Evolutionary conservation across 2,329 filamentous ascomycete genomes (phyloP).

Genomic region (Remersonia thermophila): DNA sequence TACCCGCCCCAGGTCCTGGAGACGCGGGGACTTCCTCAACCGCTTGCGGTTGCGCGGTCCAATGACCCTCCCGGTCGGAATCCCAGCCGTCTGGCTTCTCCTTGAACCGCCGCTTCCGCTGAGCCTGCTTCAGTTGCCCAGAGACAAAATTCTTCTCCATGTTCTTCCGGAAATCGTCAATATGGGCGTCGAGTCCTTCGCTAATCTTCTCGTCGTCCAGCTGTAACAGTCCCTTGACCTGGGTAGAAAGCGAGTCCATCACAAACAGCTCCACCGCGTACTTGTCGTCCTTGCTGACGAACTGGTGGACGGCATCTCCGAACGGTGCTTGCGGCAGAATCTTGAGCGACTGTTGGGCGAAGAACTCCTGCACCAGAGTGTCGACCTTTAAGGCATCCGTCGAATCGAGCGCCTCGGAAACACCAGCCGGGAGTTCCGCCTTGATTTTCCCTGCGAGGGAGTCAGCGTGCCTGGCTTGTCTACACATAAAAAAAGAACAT

Average conservation of each 20-base stretch:
- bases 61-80: conserved; percentile 74
- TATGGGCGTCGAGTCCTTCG: conserved; percentile 53
- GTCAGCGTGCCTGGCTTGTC: conserved; percentile 11
- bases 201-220: conserved; percentile 53
- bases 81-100: conserved; percentile 76
- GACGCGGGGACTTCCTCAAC: conserved; percentile 34
- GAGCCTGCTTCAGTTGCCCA: conserved; percentile 43
- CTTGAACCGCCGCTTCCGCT: conserved; percentile 45
- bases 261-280: conserved; percentile 79
- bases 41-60: conserved; percentile 68
- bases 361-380: conserved; percentile 75
- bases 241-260: conserved; percentile 54
- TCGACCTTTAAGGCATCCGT: conserved; percentile 78
- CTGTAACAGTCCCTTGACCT: conserved; percentile 57
- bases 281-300: conserved; percentile 91
- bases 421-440: conserved; percentile 48
- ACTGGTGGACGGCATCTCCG: conserved; percentile 82
- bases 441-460: conserved; percentile 17
- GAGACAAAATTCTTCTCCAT: conserved; percentile 60
- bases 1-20: conserved; percentile 22
- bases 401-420: conserved; percentile 46
- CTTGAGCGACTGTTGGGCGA: conserved; percentile 76
- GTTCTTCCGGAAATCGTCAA: conserved; percentile 58
- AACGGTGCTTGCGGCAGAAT: conserved; percentile 89
- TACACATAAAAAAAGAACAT: conserved; percentile 15